Base-by-base conservation (phyloP, 441 rosid species). In the Pelargonium fulgidum region DNA sequence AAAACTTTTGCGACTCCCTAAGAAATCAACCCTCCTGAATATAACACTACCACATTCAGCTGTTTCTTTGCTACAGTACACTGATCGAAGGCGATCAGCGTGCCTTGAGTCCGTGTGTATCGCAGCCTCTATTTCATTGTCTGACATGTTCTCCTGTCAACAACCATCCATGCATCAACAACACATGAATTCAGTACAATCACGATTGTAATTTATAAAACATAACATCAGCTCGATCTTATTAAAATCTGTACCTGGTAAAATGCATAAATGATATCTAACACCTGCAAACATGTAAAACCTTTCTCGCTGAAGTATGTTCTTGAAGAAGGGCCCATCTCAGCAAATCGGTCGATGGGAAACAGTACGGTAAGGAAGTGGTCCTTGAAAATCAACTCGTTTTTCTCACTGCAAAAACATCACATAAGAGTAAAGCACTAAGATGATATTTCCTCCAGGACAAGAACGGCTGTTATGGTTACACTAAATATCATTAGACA, bases 281-380 rank as follows among this genome's bases (percentile, higher is more conserved):
- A 73, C 75, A 94, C 85, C 83, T 86, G 87, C 72, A 86, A 73
- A 81, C 97, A 85, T 1, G 89, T 88, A 74, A 91, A 93, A 65
- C 98, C 96, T 44, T 75, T 84, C 58, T 82, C 79, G 39, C 93
- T 85, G 89, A 93, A 93, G 85, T 85, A 90, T 0, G 97, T 90
- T 73, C 87, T 81, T n/a, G 96, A 88, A 73, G 96, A 89, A 72
- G 93, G 99, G 39, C 99, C 98, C 86, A 90, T 89, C 80, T 92
- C 99, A 6, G 96, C 80, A 74, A 87, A 94, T 73, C 94, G 91
- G 68, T 94, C 99, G 4, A 85, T 17, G 0, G 99, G 99, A 77
- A 84, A 87, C 7, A 92, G 83, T 73, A 94, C 78, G 59, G 95
- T 94, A 17, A 94, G 90, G 72, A 92, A 87, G 75, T 81, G 85